Conservation (phyloP, 176 grass and related monocot genomes). For the Phyllostachys edulis region DNA sequence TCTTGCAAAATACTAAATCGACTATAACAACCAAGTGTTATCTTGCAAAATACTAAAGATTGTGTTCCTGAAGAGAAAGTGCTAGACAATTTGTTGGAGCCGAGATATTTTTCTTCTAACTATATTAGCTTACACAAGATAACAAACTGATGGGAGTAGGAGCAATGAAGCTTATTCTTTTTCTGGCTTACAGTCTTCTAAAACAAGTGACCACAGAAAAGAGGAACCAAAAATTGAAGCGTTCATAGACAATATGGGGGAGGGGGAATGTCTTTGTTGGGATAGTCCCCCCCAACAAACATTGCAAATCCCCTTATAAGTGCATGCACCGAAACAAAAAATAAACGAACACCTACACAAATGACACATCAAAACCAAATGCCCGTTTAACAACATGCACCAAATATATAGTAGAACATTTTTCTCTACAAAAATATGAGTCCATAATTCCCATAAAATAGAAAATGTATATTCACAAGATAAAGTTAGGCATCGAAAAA, state of each 20-base stretch:
- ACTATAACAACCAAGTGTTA: background rate
- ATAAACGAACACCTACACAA: background rate
- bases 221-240: background rate
- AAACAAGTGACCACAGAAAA: background rate
- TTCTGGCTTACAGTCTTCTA: background rate
- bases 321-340: background rate
- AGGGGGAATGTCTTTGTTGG: background rate
- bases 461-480: too few relatives aligned
- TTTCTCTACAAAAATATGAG: too few relatives aligned
- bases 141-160: background rate
- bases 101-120: background rate
- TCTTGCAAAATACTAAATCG: too few relatives aligned
- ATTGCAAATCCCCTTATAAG: background rate
- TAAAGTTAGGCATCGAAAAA: too few relatives aligned
- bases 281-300: background rate
- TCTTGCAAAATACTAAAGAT: slow-evolving; percentile 3
- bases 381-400: background rate
- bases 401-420: too few relatives aligned
- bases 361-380: background rate
- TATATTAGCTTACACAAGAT: background rate
- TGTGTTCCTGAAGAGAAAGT: background rate
- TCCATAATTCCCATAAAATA: too few relatives aligned
- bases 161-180: slow-evolving; percentile 1
- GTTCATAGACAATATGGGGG: background rate
- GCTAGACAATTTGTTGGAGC: background rate